phyloP scores from a whole-genome alignment of 2,329 filamentous ascomycete species.

The Dactylellina sp. region DNA sequence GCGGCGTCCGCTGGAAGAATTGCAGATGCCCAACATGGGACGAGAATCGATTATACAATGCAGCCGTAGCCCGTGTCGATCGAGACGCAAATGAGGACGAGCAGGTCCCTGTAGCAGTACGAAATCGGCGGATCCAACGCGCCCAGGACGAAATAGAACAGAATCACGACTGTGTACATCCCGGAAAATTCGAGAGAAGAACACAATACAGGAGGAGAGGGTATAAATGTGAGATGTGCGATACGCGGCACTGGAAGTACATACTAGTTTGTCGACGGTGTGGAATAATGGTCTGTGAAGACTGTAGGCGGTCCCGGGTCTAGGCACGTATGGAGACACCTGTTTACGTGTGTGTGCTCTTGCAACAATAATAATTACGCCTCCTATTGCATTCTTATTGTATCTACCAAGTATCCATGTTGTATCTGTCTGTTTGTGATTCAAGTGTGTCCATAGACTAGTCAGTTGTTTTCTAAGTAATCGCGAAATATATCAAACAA shows the following conservation, averaged over 20 bases:
- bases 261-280: conserved; percentile 34
- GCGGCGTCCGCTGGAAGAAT: conserved; percentile 33
- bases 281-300: conserved; percentile 33
- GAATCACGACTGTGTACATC: conserved; percentile 27
- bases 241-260: conserved; percentile 31
- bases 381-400: too few relatives aligned
- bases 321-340: background rate
- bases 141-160: conserved; percentile 20
- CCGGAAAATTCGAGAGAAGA: conserved; percentile 18
- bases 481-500: too few relatives aligned
- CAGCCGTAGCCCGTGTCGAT: conserved; percentile 30
- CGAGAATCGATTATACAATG: conserved; percentile 20
- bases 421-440: too few relatives aligned
- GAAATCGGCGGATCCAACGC: conserved; percentile 14
- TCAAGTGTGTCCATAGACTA: too few relatives aligned
- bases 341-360: too few relatives aligned
- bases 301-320: conserved; percentile 41
- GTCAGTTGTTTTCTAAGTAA: too few relatives aligned
- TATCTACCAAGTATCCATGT: too few relatives aligned
- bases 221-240: conserved; percentile 28
- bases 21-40: conserved; percentile 21
- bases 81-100: conserved; percentile 9
- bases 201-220: conserved; percentile 14
- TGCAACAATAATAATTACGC: too few relatives aligned
- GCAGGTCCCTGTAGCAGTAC: background rate